Conservation (phyloP, 768 basidiomycete species). For the Hemileccinum impolitum region DNA sequence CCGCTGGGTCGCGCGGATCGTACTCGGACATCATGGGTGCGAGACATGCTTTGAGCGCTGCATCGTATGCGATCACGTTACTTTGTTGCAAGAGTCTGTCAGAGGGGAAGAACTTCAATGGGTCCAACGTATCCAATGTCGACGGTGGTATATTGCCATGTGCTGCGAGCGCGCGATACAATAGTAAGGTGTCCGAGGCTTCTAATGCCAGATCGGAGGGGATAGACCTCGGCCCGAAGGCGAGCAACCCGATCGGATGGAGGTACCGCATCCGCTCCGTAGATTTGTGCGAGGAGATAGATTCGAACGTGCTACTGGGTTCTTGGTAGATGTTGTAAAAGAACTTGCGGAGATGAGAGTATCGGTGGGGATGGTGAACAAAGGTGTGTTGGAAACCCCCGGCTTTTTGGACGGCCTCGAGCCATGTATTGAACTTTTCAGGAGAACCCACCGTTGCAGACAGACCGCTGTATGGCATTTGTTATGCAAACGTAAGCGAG, state of each 20-base stretch:
- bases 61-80: slow-evolving; percentile 60
- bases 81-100: slow-evolving; percentile 48
- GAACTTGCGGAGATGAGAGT: slow-evolving; percentile 72
- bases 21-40: slow-evolving; percentile 33
- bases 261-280: slow-evolving; percentile 49
- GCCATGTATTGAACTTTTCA: slow-evolving; percentile 63
- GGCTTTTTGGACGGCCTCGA: slow-evolving; percentile 54
- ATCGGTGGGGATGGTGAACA: slow-evolving; percentile 64
- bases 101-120: slow-evolving; percentile 42
- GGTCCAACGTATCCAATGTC: slow-evolving; percentile 34
- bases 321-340: slow-evolving; percentile 40
- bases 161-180: slow-evolving; percentile 45
- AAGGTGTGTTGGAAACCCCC: slow-evolving; percentile 58
- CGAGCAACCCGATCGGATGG: slow-evolving; percentile 61
- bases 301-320: slow-evolving; percentile 26
- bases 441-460: slow-evolving; percentile 71
- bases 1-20: slow-evolving; percentile 33
- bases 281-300: slow-evolving; percentile 36
- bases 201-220: slow-evolving; percentile 66
- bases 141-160: slow-evolving; percentile 22
- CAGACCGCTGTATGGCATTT: slow-evolving; percentile 44
- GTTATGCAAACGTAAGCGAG: not conserved
- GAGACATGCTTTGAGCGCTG: slow-evolving; percentile 45
- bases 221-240: slow-evolving; percentile 46
- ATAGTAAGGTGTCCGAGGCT: slow-evolving; percentile 49